Conservation (phyloP, 768 basidiomycete species). For the Lactarius hengduanensis region DNA sequence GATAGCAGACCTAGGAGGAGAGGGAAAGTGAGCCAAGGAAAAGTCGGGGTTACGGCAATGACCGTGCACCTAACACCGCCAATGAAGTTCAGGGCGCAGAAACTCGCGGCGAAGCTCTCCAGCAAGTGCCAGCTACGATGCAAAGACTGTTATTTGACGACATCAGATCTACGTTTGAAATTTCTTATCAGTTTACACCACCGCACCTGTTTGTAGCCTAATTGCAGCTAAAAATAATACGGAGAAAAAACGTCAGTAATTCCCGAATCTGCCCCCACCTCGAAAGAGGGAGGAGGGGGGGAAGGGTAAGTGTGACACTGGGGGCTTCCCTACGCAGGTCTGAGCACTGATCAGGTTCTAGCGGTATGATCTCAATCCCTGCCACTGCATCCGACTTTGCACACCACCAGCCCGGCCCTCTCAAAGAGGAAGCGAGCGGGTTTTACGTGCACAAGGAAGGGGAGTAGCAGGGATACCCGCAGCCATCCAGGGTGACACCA, state of each 20-base stretch:
- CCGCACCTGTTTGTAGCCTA: slow-evolving; percentile 79
- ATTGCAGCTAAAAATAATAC: slow-evolving; percentile 48
- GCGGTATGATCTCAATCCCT: slow-evolving; percentile 96
- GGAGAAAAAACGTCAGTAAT: slow-evolving; percentile 48
- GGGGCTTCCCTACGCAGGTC: slow-evolving; percentile 98
- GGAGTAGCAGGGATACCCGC: slow-evolving; percentile 72
- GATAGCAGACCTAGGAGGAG: slow-evolving; percentile 56
- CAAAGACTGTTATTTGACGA: slow-evolving; percentile 54
- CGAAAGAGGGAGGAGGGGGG: slow-evolving; percentile 39
- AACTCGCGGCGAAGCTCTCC: slow-evolving; percentile 86
- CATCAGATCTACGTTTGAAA: background rate
- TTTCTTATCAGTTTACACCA: background rate
- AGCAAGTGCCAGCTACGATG: slow-evolving; percentile 82
- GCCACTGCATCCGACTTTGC: slow-evolving; percentile 38
- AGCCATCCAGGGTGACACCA: slow-evolving; percentile 73
- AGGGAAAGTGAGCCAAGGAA: slow-evolving; percentile 19
- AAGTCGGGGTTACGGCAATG: slow-evolving; percentile 1
- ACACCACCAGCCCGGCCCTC: slow-evolving; percentile 31
- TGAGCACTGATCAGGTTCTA: slow-evolving; percentile 97
- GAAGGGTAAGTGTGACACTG: slow-evolving; percentile 56
- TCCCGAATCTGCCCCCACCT: slow-evolving; percentile 39
- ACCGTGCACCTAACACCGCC: slow-evolving; percentile 63
- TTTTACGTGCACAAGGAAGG: slow-evolving; percentile 31
- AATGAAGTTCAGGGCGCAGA: slow-evolving; percentile 88
- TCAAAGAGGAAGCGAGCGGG: slow-evolving; percentile 25